Evolutionary conservation across 2,329 filamentous ascomycete species (phyloP).

Genomic region (Monosporascus sp.): DNA sequence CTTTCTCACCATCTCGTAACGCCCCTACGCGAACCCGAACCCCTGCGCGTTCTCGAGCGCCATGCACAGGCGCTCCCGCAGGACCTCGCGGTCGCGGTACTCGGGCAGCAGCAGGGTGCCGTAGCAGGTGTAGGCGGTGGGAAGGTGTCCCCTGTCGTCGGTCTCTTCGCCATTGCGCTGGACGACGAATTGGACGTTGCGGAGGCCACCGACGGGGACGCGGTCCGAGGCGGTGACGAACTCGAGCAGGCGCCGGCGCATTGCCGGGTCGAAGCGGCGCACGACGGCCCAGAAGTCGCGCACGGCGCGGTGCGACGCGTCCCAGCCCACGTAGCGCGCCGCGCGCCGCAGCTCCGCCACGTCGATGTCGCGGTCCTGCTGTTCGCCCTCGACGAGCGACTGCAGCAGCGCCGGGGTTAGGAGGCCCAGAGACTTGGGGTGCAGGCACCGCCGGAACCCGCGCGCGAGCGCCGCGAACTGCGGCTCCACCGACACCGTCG

Average conservation of each 20-base stretch:
- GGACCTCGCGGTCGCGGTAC: slow-evolving; percentile 64
- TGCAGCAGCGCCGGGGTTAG: slow-evolving; percentile 68
- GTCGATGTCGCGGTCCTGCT: slow-evolving; percentile 58
- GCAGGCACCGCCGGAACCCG: slow-evolving; percentile 74
- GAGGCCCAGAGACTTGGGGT: slow-evolving; percentile 64
- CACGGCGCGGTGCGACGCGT: slow-evolving; percentile 62
- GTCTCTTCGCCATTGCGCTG: slow-evolving; percentile 67
- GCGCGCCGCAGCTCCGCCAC: slow-evolving; percentile 65
- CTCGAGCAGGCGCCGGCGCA: slow-evolving; percentile 74
- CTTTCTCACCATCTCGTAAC: slow-evolving; percentile 4
- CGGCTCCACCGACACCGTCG: slow-evolving; percentile 67
- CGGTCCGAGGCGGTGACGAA: slow-evolving; percentile 94
- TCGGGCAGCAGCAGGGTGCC: slow-evolving; percentile 80
- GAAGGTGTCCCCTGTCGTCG: slow-evolving; percentile 53
- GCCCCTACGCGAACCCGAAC: slow-evolving; percentile 69
- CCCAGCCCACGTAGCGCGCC: slow-evolving; percentile 78
- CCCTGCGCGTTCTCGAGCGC: slow-evolving; percentile 84
- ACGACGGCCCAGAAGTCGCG: slow-evolving; percentile 82
- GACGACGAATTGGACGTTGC: slow-evolving; percentile 77
- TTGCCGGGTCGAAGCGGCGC: slow-evolving; percentile 57
- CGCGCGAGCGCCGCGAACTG: slow-evolving; percentile 77
- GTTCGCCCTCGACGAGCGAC: slow-evolving; percentile 74
- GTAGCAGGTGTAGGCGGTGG: slow-evolving; percentile 91
- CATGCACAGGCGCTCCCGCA: slow-evolving; percentile 72
- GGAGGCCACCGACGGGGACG: slow-evolving; percentile 80